Conservation (phyloP, 179 eudicot genomes). For the Beta lomatogona region DNA sequence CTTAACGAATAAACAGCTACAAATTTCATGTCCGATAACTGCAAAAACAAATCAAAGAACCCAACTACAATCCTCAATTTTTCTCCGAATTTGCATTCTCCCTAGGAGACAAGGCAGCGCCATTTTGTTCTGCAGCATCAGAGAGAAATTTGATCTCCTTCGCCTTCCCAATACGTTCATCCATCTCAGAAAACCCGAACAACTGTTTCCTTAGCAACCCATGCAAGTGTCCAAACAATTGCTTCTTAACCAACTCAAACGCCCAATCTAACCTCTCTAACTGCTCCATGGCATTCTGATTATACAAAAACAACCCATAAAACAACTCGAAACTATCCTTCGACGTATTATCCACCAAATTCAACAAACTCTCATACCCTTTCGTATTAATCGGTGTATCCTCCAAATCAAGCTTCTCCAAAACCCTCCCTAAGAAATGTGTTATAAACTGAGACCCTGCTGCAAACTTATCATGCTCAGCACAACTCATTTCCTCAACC, state of each 20-base stretch:
- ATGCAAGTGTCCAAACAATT: slow-evolving; percentile 82
- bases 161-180: slow-evolving; percentile 20
- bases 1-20: slow-evolving; percentile 11
- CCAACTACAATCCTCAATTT: slow-evolving; percentile 11
- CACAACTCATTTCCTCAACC: slow-evolving; percentile 80
- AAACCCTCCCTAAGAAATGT: slow-evolving; percentile 73
- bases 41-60: background rate
- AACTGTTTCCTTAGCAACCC: slow-evolving; percentile 67
- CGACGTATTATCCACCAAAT: slow-evolving; percentile 77
- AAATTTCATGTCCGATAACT: slow-evolving; percentile 11
- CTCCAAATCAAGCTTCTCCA: slow-evolving; percentile 63
- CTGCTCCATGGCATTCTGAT: slow-evolving; percentile 81
- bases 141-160: slow-evolving; percentile 35
- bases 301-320: slow-evolving; percentile 86
- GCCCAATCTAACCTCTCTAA: slow-evolving; percentile 71
- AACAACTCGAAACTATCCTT: slow-evolving; percentile 88
- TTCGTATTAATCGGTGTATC: slow-evolving; percentile 80
- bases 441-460: slow-evolving; percentile 90
- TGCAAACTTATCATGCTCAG: slow-evolving; percentile 70
- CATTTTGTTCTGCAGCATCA: slow-evolving; percentile 28
- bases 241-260: slow-evolving; percentile 71
- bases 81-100: slow-evolving; percentile 20
- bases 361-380: slow-evolving; percentile 84
- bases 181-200: slow-evolving; percentile 41
- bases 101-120: slow-evolving; percentile 15